phyloP scores from a whole-genome alignment of 495 filamentous ascomycete species.

The Sporormia fimetaria region DNA sequence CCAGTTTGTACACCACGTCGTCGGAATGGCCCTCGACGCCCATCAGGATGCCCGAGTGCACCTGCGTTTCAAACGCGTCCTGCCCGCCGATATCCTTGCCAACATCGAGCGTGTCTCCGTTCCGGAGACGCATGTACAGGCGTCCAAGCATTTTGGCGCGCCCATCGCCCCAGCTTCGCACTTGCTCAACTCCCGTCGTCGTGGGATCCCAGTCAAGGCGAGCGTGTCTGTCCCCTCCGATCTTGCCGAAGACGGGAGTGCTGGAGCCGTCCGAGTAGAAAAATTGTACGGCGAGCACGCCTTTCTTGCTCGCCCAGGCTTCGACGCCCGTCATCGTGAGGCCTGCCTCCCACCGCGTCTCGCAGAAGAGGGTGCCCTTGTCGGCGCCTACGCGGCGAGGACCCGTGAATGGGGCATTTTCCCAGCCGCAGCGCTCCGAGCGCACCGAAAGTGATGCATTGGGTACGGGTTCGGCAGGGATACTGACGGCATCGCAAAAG shows the following conservation, averaged over 20 bases:
- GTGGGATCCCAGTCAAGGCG: slow-evolving; percentile 13
- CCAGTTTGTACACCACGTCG: slow-evolving; percentile 2
- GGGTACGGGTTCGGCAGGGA: too few relatives aligned
- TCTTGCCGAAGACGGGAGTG: slow-evolving; percentile 5
- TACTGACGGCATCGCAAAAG: neutral
- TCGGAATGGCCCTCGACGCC: slow-evolving; percentile 7
- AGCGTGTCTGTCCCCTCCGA: slow-evolving; percentile 7
- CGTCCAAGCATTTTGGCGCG: slow-evolving; percentile 6
- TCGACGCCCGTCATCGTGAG: slow-evolving; percentile 14
- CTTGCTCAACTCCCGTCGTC: slow-evolving; percentile 4
- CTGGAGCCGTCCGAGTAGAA: slow-evolving; percentile 18
- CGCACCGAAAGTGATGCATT: too few relatives aligned
- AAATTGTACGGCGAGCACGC: slow-evolving; percentile 11
- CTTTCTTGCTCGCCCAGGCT: slow-evolving; percentile 8
- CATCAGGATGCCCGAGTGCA: slow-evolving; percentile 10
- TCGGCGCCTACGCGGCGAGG: too few relatives aligned
- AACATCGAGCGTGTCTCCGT: slow-evolving; percentile 12
- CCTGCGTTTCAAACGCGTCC: slow-evolving; percentile 10
- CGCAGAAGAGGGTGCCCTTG: slow-evolving; percentile 9
- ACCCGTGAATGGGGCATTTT: slow-evolving; percentile 2
- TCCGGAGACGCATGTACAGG: slow-evolving; percentile 7
- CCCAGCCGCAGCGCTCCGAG: slow-evolving; percentile 7
- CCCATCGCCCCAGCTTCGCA: slow-evolving; percentile 15
- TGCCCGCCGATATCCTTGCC: slow-evolving; percentile 14
- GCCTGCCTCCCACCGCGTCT: slow-evolving; percentile 7